Evolutionary conservation across 371 early-diverging fungal species (phyloP), one percentile per base, ranked within the genome.

Genomic region (Mucor indicus): DNA sequence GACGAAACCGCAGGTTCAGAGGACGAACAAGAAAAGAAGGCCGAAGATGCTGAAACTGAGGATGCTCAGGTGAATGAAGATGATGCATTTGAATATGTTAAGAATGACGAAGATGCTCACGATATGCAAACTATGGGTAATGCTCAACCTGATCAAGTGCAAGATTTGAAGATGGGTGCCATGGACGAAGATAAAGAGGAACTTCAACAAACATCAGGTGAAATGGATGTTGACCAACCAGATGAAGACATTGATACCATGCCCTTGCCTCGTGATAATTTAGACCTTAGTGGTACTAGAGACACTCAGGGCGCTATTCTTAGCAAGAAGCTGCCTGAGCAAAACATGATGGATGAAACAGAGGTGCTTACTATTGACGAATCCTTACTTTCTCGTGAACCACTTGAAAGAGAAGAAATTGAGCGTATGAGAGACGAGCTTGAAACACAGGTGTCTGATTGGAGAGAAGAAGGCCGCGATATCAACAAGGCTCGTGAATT

Each of bases 61-160:
- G 69, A 81, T 19, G 71, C 67, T 21, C 69, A 81, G 42, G 75
- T 78, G 15, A 74, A 80, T 43, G 80, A 83, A 44, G 69, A 83
- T 37, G 69, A 81, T 48, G 67, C 75, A 3, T 87, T 86, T 56
- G 92, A 92, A 49, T 90, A 81, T 65, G 72, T 89, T 11, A 71
- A 86, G 58, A 79, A 90, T 30, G 90, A 92, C 51, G 82, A 87
- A 12, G 79, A 85, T 29, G 74, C 84, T 6, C 81, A 84, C 53
- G 88, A 89, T 59, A 70, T 80, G 60, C 90, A 91, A 61, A 83
- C 89, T 5, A 71, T 90, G 76, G 88, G 84, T 30, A 74, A 79
- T 36, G 91, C 93, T 4, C 80, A 76, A 16, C 77, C 80, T 46
- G 85, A 90, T 50, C 91, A 92, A 64, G 55, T 85, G 48, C 79